Base-by-base conservation (phyloP, 2,329 filamentous ascomycete genomes). In the Diaporthe destruens region DNA sequence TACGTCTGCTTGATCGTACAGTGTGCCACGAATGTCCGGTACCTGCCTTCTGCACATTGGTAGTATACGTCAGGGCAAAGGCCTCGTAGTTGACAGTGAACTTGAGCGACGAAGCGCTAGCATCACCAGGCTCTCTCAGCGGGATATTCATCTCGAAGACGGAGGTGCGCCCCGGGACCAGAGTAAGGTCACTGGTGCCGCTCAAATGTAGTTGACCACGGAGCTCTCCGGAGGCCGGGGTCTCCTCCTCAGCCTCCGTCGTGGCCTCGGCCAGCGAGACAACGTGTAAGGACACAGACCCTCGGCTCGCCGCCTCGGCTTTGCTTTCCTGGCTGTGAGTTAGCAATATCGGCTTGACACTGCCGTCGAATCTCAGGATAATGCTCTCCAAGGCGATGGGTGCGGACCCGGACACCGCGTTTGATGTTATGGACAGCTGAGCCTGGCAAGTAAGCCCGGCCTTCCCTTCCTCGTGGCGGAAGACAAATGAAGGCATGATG, bases 91-190 rank as follows among this genome's bases (percentile, higher is more conserved):
- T 85, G n/a, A 96, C 82, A 0, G 85, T 83, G 36, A 97, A 83
- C 0, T 85, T 88, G 12, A 92, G 88, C 1, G 89, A 90, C 6
- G 88, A 86, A 5, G 93, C 90, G 61, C 87, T 89, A 0, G 92
- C 91, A 71, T 94, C 89, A n/a, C 94, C 95, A 3, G 95, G 90
- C 81, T 98, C 95, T 72, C 94, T 90, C 20, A 98, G 87, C 2
- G 92, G 89, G 72, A 94, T 88, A 11, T 87, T 88, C 77, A 98
- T 87, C 76, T 93, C 90, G 74, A 93, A 92, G 0, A 95, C 89
- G 69, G 89, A 90, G 11, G 87, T 92, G 74, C 93, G 88, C 0
- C 90, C 91, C 18, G 94, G 89, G 14, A 82, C 81, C 55, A 98
- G 82, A 0, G 86, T 90, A 70, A 98, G 82, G 79, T 95, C 86